Base-by-base conservation (phyloP, 1,284 basidiomycete genomes). In the Pseudozyma thailandica region DNA sequence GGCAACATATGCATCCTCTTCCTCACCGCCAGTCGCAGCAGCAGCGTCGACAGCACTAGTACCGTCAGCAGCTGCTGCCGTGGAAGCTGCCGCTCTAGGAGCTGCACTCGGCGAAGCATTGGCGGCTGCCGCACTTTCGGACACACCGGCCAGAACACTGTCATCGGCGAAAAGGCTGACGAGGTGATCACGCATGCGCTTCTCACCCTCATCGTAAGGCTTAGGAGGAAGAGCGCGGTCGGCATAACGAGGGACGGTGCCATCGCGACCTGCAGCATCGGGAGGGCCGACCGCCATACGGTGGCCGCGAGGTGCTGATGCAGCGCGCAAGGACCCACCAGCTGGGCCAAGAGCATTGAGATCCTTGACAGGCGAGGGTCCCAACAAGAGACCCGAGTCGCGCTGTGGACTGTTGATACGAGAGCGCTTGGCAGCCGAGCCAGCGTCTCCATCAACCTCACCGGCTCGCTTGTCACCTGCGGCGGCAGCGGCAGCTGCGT, bases 151-250 rank as follows among this genome's bases (percentile, higher is more conserved):
- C 6, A 65, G 41, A 27, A 58, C 45, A 6, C 60, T 65, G 26
- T 79, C 76, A n/a, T 80, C 76, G 3, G 79, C 72, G 53, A 82
- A 82, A 26, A 80, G 75, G 20, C 62, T 73, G 28, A 77, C 71
- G 42, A 82, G 72, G 30, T 61, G 62, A 33, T 80, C 74, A 45
- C 77, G 78, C 71, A 74, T 72, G 15, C 73, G 60, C 50, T 72
- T 75, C 59, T 81, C 79, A 30, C 72, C 74, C 54, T 81, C 78
- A 53, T 82, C 80, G 42, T 72, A 73, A 8, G 73, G 70, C 46
- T 72, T 73, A 10, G 79, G 79, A 4, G 72, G 49, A 8, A 74
- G 60, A 9, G 77, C 75, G 21, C 79, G 75, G 39, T 80, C 75
- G n/a, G 80, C 77, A 28, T 80, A 82, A 23, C 80, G 70, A n/a